These are phyloP conservation scores for Yamadazyma blattariae DNA, from an alignment of 1,139 yeast genomes.

Conservation along the genomic window DNA sequence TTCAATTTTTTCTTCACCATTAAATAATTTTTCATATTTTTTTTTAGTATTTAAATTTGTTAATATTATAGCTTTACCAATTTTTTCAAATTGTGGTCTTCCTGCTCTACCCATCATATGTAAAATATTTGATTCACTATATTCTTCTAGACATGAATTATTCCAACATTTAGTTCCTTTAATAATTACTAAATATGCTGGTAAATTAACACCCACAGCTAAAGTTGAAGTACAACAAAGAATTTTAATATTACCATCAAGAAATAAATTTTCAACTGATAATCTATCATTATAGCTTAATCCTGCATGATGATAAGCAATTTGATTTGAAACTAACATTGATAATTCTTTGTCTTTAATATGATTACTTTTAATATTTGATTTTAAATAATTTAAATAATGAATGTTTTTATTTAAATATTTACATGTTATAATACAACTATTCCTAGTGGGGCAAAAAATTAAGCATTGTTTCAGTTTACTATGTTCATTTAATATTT, in stretches of 20 bases:
- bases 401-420: conserved; percentile 14
- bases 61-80: conserved; percentile 52
- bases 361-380: background rate
- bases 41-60: conserved; percentile 35
- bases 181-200: conserved; percentile 51
- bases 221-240: conserved; percentile 59
- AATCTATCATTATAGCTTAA: conserved; percentile 42
- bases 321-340: conserved; percentile 26
- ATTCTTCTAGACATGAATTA: conserved; percentile 45
- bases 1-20: conserved; percentile 47
- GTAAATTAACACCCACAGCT: conserved; percentile 61
- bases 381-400: background rate
- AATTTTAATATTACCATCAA: conserved; percentile 37
- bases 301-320: conserved; percentile 63
- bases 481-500: conserved; percentile 33
- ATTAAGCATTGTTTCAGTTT: conserved; percentile 42
- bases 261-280: conserved; percentile 19
- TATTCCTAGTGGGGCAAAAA: conserved; percentile 53
- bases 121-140: conserved; percentile 53
- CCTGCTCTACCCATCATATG: conserved; percentile 68
- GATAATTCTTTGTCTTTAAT: conserved; percentile 23
- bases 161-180: conserved; percentile 58
- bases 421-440: conserved; percentile 46
- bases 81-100: conserved; percentile 51
- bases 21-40: conserved; percentile 38